Evolutionary conservation across 176 grass and related monocot species (phyloP).

Genomic region (Avena eriantha): DNA sequence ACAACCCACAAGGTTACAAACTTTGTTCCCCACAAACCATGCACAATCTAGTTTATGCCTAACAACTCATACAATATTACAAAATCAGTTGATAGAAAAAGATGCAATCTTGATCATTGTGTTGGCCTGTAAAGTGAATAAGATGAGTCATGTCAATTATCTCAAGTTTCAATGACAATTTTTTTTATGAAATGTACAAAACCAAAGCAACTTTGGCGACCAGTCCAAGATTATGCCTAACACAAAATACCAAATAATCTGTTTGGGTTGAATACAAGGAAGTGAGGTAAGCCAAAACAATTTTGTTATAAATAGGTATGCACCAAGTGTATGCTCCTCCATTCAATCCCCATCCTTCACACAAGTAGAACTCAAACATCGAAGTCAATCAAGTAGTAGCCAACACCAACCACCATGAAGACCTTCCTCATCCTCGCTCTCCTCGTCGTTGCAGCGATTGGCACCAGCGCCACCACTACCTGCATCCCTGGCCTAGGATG

Average conservation of each 20-base stretch:
- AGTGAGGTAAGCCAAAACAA: background rate
- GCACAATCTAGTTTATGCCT: background rate
- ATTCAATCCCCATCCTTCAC: background rate
- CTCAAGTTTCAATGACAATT: background rate
- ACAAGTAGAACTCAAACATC: background rate
- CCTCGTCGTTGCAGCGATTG: background rate
- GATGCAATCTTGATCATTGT: no score
- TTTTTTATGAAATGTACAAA: background rate
- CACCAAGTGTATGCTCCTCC: background rate
- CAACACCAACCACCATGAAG: background rate
- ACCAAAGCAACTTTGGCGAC: background rate
- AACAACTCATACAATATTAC: background rate
- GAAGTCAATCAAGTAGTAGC: background rate
- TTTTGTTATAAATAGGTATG: background rate
- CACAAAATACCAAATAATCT: background rate
- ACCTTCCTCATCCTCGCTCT: background rate
- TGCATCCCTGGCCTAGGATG: background rate
- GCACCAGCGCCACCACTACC: background rate
- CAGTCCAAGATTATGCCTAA: background rate
- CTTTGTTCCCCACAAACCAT: background rate
- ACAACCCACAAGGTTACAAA: background rate
- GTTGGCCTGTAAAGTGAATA: conserved; percentile 3
- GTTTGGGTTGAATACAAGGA: background rate
- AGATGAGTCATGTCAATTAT: no score
- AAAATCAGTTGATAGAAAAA: background rate